These are phyloP conservation scores for Penicillium crustosum DNA, from an alignment of 2,329 filamentous ascomycete genomes.

Conservation along the genomic window DNA sequence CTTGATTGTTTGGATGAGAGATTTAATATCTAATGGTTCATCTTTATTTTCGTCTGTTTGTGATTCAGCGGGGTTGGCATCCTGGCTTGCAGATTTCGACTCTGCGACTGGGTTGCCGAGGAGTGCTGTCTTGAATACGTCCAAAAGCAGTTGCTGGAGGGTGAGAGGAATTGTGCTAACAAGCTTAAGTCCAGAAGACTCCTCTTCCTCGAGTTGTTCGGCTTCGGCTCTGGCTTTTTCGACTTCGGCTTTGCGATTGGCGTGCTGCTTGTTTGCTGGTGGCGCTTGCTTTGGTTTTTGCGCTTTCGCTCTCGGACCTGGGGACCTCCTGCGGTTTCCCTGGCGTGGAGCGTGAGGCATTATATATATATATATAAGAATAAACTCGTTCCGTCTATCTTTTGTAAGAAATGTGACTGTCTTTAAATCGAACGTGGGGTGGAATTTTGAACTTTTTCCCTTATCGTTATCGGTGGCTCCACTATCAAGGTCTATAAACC, in stretches of 20 bases:
- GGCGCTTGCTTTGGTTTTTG: slow-evolving; percentile 10
- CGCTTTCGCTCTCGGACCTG: slow-evolving; percentile 3
- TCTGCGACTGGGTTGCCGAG: slow-evolving; percentile 29
- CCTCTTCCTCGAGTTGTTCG: neutral
- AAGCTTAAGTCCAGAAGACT: slow-evolving; percentile 22
- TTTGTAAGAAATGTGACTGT: neutral
- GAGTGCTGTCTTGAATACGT: slow-evolving; percentile 71
- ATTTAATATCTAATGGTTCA: slow-evolving; percentile 39
- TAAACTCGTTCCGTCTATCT: neutral
- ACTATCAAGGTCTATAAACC: slow-evolving; percentile 1
- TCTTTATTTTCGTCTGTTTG: slow-evolving; percentile 9
- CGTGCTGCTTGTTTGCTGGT: slow-evolving; percentile 12
- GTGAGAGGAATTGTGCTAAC: slow-evolving; percentile 47
- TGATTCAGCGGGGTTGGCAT: slow-evolving; percentile 1
- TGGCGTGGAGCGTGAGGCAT: slow-evolving; percentile 11
- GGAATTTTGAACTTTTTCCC: slow-evolving; percentile 8
- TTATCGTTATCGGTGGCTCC: slow-evolving; percentile 12
- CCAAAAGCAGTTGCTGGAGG: slow-evolving; percentile 68
- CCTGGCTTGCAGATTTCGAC: neutral
- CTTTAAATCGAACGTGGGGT: slow-evolving; percentile 3
- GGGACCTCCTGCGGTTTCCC: slow-evolving; percentile 12
- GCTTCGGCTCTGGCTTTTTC: slow-evolving; percentile 10
- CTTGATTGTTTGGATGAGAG: slow-evolving; percentile 77
- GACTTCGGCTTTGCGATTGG: slow-evolving; percentile 8
- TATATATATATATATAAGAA: neutral